Evolutionary conservation across 1,139 yeast species (phyloP), one percentile per base, ranked within the genome.

Genomic region (Sugiyamaella xylanicola): DNA sequence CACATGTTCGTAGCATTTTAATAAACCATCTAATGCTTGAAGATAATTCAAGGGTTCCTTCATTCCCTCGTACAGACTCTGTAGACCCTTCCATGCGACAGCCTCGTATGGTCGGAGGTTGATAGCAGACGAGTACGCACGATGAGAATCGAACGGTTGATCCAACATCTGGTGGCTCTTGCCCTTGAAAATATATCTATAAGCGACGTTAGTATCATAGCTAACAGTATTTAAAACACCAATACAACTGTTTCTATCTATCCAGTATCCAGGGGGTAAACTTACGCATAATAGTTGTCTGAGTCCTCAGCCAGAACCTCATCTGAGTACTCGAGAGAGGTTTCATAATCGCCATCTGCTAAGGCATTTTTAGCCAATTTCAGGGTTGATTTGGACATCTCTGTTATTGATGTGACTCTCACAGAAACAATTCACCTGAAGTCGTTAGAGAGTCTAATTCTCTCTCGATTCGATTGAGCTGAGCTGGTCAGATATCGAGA

Each of bases 71-170:
- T 87, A 85, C 61, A 85, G 80, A 13, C 73, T 66, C 59, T 83
- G 72, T 59, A 85, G 77, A 0, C 97, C 98, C 67, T 88, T 90
- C 96, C 95, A 91, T 0, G 93, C 95, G 25, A 81, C 69, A 1
- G 83, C 60, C 54, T 84, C 82, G 0, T 74, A 73, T 0, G 85
- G 82, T 36, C 86, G 82, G 1, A 85, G 53, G 2, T 70, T 65
- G 1, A 82, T 78, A 0, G 97, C 97, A 43, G 68, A 70, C 27
- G 68, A 63, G 63, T 87, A 88, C 1, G 83, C 73, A 1, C 66
- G 65, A 1, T 74, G 66, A 0, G 96, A 86, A 2, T 77, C 72
- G 1, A 68, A 68, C 7, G 68, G 58, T 4, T 80, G 70, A 15
- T 74, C 69, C 56, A 76, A 66, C 32, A 79, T 69, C 57, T 80